A percentile compares a stretch with the other conserved stretches of the same genome.
These are phyloP conservation scores for Corylus americana DNA, from an alignment of 306 rosid species.

Conservation along the genomic window DNA sequence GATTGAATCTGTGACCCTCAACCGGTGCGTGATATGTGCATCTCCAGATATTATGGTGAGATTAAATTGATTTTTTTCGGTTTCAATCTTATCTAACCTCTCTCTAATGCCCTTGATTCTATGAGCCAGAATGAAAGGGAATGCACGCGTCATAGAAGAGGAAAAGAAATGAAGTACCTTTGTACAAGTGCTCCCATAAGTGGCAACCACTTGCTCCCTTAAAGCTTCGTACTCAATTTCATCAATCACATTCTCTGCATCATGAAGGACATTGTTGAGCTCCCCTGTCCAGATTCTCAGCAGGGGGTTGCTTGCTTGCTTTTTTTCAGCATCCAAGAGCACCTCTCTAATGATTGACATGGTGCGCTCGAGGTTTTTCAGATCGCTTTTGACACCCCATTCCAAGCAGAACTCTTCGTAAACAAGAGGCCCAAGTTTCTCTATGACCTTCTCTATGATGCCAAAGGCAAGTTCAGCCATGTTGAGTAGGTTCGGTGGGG, in stretches of 20 bases:
- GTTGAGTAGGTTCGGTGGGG: neutral
- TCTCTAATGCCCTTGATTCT: no score
- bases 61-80: no score
- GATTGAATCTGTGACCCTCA: no score
- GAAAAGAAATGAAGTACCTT: no score
- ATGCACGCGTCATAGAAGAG: no score
- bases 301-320: slow-evolving; percentile 1
- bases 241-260: slow-evolving; percentile 29
- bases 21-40: no score
- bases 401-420: slow-evolving; percentile 20
- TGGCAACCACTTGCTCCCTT: no score
- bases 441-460: slow-evolving; percentile 14
- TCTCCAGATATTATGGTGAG: no score
- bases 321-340: slow-evolving; percentile 36
- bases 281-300: slow-evolving; percentile 13
- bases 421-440: slow-evolving; percentile 15
- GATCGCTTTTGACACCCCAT: slow-evolving; percentile 10
- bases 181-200: no score
- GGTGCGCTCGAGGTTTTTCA: slow-evolving; percentile 11
- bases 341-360: slow-evolving; percentile 24
- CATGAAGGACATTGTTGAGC: slow-evolving; percentile 13
- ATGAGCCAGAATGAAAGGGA: no score
- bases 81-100: no score
- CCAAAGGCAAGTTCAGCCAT: slow-evolving; percentile 25
- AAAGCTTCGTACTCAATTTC: slow-evolving; percentile 20